A percentile compares a stretch with the other conserved stretches of the same genome.
Evolutionary conservation across 2,329 filamentous ascomycete species (phyloP).

Genomic region (Fusarium sp.): DNA sequence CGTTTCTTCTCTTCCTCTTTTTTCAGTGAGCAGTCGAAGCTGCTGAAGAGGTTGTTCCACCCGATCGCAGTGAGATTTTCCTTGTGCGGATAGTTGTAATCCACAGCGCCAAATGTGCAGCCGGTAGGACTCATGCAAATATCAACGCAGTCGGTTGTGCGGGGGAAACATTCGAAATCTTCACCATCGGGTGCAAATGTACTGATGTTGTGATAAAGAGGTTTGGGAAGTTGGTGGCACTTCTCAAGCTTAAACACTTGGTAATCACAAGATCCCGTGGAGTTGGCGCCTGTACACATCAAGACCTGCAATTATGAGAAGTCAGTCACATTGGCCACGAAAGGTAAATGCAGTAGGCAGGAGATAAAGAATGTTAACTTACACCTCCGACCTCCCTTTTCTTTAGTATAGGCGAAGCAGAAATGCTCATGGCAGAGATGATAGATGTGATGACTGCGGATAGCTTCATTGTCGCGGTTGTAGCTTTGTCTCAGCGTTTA

Average conservation of each 20-base stretch:
- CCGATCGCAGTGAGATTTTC: slow-evolving; percentile 60
- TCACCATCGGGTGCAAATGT: slow-evolving; percentile 67
- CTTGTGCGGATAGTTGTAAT: slow-evolving; percentile 62
- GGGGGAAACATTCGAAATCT: slow-evolving; percentile 63
- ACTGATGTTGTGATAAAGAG: slow-evolving; percentile 58
- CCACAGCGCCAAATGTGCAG: slow-evolving; percentile 65
- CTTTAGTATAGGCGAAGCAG: slow-evolving; percentile 49
- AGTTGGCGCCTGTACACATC: slow-evolving; percentile 64
- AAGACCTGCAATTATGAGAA: slow-evolving; percentile 56
- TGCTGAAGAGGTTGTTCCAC: slow-evolving; percentile 59
- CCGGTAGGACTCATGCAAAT: slow-evolving; percentile 65
- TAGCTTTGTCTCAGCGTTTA: slow-evolving; percentile 4
- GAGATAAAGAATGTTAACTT: slow-evolving; percentile 48
- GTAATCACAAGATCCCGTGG: slow-evolving; percentile 62
- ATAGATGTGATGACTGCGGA: slow-evolving; percentile 39
- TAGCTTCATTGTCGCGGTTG: slow-evolving; percentile 51
- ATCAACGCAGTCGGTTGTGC: slow-evolving; percentile 56
- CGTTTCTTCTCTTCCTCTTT: background rate
- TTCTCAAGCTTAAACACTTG: slow-evolving; percentile 58
- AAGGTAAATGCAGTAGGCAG: no score
- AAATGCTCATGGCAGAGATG: slow-evolving; percentile 41
- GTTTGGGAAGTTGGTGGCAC: slow-evolving; percentile 61
- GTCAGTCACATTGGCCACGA: slow-evolving; percentile 7
- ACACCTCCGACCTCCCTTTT: slow-evolving; percentile 63
- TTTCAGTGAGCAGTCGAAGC: slow-evolving; percentile 53